These are phyloP conservation scores for Fusarium multiceps DNA, from an alignment of 2,329 filamentous ascomycete genomes.

Conservation along the genomic window DNA sequence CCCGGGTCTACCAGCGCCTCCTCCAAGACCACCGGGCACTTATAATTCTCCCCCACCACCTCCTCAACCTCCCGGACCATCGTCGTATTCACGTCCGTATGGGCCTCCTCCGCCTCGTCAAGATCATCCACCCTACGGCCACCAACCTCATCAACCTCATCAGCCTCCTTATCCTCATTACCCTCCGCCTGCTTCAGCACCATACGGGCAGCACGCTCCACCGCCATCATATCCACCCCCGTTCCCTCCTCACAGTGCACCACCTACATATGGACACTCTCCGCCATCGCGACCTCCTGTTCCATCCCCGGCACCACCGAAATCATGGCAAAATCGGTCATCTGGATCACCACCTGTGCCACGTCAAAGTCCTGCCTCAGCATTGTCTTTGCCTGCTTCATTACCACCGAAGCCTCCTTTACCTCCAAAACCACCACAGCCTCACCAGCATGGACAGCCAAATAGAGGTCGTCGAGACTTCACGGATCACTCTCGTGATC, in stretches of 20 bases:
- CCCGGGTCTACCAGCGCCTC: constrained; percentile 39
- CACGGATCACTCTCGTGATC: constrained; percentile 45
- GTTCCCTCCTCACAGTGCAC: constrained; percentile 36
- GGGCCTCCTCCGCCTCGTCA: constrained; percentile 31
- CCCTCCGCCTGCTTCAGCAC: constrained; percentile 30
- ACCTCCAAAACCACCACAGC: constrained; percentile 47
- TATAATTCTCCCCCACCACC: constrained; percentile 30
- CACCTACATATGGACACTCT: constrained; percentile 35
- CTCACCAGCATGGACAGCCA: constrained; percentile 27
- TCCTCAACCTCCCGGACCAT: constrained; percentile 27
- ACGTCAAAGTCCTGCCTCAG: constrained; percentile 31
- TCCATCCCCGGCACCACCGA: constrained; percentile 28
- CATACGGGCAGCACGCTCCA: constrained; percentile 36
- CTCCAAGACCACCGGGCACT: constrained; percentile 34
- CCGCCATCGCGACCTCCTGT: constrained; percentile 24
- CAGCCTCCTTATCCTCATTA: constrained; percentile 38
- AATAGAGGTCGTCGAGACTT: constrained; percentile 43
- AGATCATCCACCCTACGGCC: constrained; percentile 35
- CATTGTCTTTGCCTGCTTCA: constrained; percentile 39
- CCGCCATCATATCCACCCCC: constrained; percentile 36
- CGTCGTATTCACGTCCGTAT: constrained; percentile 41
- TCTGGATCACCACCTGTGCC: constrained; percentile 32
- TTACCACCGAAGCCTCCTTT: constrained; percentile 51
- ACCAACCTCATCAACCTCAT: constrained; percentile 35
- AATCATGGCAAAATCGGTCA: constrained; percentile 20